Evolutionary conservation across 2,329 filamentous ascomycete species (phyloP).

Genomic region (Coleophoma crateriformis): DNA sequence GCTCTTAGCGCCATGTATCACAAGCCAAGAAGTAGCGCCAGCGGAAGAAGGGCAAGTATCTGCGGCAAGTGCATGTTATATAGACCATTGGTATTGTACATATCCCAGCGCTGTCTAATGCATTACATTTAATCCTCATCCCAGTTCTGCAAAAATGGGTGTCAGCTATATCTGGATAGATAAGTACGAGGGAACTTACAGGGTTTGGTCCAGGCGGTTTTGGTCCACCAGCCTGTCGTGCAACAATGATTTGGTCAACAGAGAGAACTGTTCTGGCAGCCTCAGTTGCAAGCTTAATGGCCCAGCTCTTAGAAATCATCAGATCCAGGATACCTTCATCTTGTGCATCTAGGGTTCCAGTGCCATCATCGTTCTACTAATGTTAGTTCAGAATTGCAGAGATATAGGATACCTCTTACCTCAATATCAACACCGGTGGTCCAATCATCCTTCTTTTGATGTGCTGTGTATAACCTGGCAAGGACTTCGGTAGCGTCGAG

Average conservation of each 20-base stretch:
- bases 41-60: too few species aligned
- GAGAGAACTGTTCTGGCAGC: conserved; percentile 89
- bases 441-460: conserved; percentile 84
- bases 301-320: conserved; percentile 89
- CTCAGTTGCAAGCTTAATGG: conserved; percentile 94
- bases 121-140: conserved; percentile 28
- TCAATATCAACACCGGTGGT: conserved; percentile 93
- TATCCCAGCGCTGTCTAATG: conserved; percentile 15
- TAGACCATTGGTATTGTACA: conserved; percentile 22
- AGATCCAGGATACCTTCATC: conserved; percentile 89
- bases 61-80: not conserved
- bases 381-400: conserved; percentile 7
- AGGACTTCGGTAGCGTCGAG: conserved; percentile 96
- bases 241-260: conserved; percentile 98
- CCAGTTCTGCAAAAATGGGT: conserved; percentile 23
- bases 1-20: too few species aligned
- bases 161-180: conserved; percentile 8
- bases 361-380: conserved; percentile 64
- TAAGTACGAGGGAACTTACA: conserved; percentile 18
- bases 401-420: conserved; percentile 32
- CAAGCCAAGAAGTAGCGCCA: too few species aligned
- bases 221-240: conserved; percentile 91
- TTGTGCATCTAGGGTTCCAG: conserved; percentile 78
- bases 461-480: conserved; percentile 85
- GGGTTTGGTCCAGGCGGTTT: conserved; percentile 95